Percentiles rank a stretch among this genome's conserved stretches.
Conservation (phyloP, 1,284 basidiomycete genomes). For the Cutaneotrichosporon mucoides region DNA sequence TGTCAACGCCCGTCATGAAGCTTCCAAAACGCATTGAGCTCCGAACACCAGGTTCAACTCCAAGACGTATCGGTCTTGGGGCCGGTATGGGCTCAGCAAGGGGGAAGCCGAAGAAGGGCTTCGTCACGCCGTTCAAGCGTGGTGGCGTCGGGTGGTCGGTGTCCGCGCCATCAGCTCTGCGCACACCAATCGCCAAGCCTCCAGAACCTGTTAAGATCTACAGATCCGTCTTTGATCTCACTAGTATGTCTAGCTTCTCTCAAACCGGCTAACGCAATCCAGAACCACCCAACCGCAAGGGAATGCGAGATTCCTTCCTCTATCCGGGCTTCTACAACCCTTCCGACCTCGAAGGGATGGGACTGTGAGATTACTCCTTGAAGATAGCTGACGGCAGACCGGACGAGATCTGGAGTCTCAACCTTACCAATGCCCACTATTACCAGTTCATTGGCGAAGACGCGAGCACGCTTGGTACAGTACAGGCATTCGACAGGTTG, state of each 20-base stretch:
- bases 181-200: neutral
- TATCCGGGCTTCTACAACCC: conserved; percentile 57
- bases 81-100: conserved; percentile 24
- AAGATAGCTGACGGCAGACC: conserved; percentile 28
- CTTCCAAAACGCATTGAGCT: conserved; percentile 24
- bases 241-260: conserved; percentile 25
- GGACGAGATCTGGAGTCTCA: conserved; percentile 59
- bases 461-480: conserved; percentile 22
- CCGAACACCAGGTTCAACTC: conserved; percentile 21
- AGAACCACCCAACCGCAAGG: neutral
- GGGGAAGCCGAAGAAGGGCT: conserved; percentile 22
- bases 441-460: conserved; percentile 59
- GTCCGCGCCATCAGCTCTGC: conserved; percentile 2
- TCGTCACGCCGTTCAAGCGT: conserved; percentile 45
- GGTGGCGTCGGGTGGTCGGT: neutral
- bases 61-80: conserved; percentile 42
- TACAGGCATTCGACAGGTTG: conserved; percentile 26
- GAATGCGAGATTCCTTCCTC: conserved; percentile 43
- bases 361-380: conserved; percentile 56
- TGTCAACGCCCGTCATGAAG: conserved; percentile 1
- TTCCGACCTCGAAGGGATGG: conserved; percentile 57
- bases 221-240: conserved; percentile 40
- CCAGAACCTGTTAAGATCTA: conserved; percentile 7
- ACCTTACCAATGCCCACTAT: conserved; percentile 58
- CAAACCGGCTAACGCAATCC: conserved; percentile 12